Evolutionary conservation across 164 flowering plant genomes (phyloP), one percentile per base, ranked within the genome.

Genomic region (Magnolia kwangsiensis): DNA sequence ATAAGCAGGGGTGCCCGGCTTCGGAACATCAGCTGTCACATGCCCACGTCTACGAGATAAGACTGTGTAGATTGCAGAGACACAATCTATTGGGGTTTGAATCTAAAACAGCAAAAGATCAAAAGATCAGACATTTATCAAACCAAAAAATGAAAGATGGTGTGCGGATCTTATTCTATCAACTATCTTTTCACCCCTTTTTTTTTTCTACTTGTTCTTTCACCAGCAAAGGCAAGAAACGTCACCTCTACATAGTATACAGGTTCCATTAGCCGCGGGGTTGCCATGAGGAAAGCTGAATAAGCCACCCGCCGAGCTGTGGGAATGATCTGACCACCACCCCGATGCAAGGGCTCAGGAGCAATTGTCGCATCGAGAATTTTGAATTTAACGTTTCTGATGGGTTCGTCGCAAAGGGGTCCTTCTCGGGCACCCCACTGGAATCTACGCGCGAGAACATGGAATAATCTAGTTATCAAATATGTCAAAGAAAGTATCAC

Each of bases 391-490:
- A 93, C 98, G 83, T 96, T 96, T 84, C 98, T 88, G 71, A 94
- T 94, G 73, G 98, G 99, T 80, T 94, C 99, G 78, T 96, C 99
- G 83, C 99, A 94, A 20, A 94, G 95, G 10, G 98, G 99, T 51
- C 98, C 99, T 85, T 96, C 99, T 75, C 98, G 86, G 64, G 99
- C 98, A 75, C 98, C 99, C 99, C 99, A 96, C 71, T 96, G 99
- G 78, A 96, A 96, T 80, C 99, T 94, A 55, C 10, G 88, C 45
- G 13, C 64, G 51, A 67, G 31, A 24, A 8, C 18, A 29, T 24
- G 16, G 3, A 18, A 68, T 0, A 69, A 49, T 51, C n/a, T 55
- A 67, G 31, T 51, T 69, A 11, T 55, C 61, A 55, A 55, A 16
- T 55, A 11, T 55, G 45, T 37, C 45, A 4, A 37, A 37, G 45